phyloP scores from a whole-genome alignment of 2,329 filamentous ascomycete genomes.

The Arthrobotrys sinensis region DNA sequence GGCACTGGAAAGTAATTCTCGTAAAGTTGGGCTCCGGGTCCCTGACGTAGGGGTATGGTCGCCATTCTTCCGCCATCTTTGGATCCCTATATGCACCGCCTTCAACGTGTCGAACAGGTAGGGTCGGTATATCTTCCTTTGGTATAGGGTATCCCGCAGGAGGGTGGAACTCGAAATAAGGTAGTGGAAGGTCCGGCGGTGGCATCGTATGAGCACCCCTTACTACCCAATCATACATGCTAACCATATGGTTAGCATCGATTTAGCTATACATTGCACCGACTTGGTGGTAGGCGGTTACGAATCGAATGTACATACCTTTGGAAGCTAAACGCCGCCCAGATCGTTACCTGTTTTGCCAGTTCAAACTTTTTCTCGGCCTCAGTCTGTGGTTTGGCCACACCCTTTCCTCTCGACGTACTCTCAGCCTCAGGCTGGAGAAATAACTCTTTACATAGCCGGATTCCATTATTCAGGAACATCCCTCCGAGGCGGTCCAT shows the following conservation, averaged over 20 bases:
- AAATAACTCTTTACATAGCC: constrained; percentile 35
- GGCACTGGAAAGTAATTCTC: constrained; percentile 33
- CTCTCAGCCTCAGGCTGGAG: not conserved
- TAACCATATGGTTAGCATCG: not conserved
- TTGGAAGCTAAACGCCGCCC: constrained; percentile 51
- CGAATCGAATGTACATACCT: constrained; percentile 3
- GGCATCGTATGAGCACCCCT: constrained; percentile 51
- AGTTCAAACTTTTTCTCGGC: constrained; percentile 47
- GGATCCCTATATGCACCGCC: constrained; percentile 24
- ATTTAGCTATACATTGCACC: not conserved
- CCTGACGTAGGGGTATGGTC: constrained; percentile 43
- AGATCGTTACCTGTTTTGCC: constrained; percentile 40
- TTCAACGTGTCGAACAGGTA: constrained; percentile 44
- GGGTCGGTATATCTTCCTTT: not conserved
- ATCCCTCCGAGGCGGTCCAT: constrained; percentile 53
- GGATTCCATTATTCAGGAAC: constrained; percentile 50
- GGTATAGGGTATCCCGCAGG: constrained; percentile 19
- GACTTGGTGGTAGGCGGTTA: not conserved
- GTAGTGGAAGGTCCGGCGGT: constrained; percentile 26
- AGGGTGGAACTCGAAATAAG: constrained; percentile 30
- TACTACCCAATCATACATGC: constrained; percentile 47
- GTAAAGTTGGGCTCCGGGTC: constrained; percentile 42
- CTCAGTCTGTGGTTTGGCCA: constrained; percentile 17
- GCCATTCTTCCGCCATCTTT: constrained; percentile 18
- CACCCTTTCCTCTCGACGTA: constrained; percentile 17